Evolutionary conservation across 768 basidiomycete genomes (phyloP).

Genomic region (Suillus sp.): DNA sequence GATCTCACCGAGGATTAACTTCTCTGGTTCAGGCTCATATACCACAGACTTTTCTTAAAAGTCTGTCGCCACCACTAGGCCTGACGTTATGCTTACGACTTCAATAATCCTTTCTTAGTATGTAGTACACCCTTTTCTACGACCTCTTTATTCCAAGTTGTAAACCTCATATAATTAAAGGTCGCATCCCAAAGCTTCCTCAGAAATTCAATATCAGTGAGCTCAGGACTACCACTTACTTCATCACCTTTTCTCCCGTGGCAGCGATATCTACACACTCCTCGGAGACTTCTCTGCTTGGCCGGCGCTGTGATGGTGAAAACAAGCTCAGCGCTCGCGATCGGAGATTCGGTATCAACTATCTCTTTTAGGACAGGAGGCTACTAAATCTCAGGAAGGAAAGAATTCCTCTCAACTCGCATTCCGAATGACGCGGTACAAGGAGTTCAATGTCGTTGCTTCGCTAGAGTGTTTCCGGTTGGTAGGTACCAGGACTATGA

Average conservation of each 20-base stretch:
- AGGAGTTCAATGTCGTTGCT: background rate
- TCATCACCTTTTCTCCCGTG: background rate
- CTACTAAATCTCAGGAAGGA: conserved; percentile 20
- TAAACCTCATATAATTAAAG: background rate
- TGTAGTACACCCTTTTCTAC: background rate
- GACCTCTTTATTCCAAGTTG: background rate
- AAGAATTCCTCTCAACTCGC: conserved; percentile 15
- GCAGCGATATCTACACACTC: background rate
- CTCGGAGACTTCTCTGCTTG: conserved; percentile 17
- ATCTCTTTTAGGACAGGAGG: conserved; percentile 8
- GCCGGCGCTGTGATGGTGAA: conserved; percentile 15
- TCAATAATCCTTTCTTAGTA: background rate
- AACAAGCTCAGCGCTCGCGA: conserved; percentile 11
- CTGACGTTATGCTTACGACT: background rate
- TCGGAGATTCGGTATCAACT: conserved; percentile 16
- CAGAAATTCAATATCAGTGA: background rate
- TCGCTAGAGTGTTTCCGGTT: background rate
- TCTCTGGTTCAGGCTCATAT: background rate
- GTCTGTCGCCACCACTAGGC: background rate
- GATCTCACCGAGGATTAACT: conserved; percentile 6
- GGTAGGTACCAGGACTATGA: background rate
- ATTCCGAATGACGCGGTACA: background rate
- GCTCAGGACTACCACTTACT: background rate
- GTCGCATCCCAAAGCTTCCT: background rate
- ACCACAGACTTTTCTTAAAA: background rate